Conservation (phyloP, 768 basidiomycete genomes). For the Neoboletus subvelutipes region DNA sequence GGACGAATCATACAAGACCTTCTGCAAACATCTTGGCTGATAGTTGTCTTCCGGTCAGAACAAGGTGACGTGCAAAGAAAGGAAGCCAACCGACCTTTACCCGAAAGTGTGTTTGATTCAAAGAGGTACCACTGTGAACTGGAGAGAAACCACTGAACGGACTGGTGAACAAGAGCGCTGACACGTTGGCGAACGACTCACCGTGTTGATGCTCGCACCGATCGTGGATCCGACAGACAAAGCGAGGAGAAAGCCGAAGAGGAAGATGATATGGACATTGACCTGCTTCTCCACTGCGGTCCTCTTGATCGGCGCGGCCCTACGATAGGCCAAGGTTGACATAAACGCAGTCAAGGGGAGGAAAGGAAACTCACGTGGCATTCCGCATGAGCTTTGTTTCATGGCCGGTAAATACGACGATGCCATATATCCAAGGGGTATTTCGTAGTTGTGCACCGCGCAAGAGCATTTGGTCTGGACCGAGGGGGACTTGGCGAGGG, state of each 20-base stretch:
- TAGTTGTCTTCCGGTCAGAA: not conserved
- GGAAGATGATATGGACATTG: conserved; percentile 92
- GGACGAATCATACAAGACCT: conserved; percentile 43
- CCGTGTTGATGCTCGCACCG: conserved; percentile 84
- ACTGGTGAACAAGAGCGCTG: not conserved
- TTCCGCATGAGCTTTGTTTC: conserved; percentile 99
- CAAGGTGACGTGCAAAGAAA: no score
- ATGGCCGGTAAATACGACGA: conserved; percentile 94
- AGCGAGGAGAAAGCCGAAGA: conserved; percentile 84
- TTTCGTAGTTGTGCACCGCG: conserved; percentile 95
- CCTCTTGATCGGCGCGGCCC: conserved; percentile 94
- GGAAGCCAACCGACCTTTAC: conserved; percentile 50
- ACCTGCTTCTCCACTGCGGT: conserved; percentile 96
- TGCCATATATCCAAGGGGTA: conserved; percentile 93
- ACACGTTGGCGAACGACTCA: conserved; percentile 31
- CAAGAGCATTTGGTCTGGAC: conserved; percentile 91
- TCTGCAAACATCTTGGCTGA: conserved; percentile 79
- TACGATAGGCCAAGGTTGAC: conserved; percentile 25
- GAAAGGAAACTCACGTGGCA: conserved; percentile 73
- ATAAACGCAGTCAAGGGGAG: not conserved
- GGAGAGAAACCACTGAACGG: conserved; percentile 77
- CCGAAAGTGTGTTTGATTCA: conserved; percentile 56
- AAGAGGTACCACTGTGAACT: conserved; percentile 88
- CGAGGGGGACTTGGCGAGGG: conserved; percentile 83
- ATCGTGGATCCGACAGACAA: conserved; percentile 90